Base-by-base conservation (phyloP, 129 eudicot species). In the Pulicaria dysenterica region DNA sequence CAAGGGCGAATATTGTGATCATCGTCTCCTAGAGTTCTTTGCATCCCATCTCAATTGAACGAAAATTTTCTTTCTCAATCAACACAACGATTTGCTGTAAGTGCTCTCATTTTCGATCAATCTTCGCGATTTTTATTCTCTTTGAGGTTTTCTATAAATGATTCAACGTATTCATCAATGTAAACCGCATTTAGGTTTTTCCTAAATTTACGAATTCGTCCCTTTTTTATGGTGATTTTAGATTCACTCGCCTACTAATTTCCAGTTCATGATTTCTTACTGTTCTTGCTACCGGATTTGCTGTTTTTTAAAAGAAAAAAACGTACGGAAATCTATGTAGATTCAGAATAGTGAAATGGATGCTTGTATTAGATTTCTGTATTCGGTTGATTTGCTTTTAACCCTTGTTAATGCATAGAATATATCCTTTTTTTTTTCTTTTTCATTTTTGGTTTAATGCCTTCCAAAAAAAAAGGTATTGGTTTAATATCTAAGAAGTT, bases 1-100 rank as follows among this genome's bases (percentile, higher is more conserved):
- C 40, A 73, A 73, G 50, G 46, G 48, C 58, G 47, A 39, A 48
- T 73, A 61, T 73, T 73, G 70, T 73, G 70, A 73, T 73, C 62
- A 50, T 73, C 78, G 78, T 73, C 66, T 50, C 49, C 8, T 60
- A 46, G 76, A 47, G 59, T 60, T 59, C 48, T 10, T 46, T 64
- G 12, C 59, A 8, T 19, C 17, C 13, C 13, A 7, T 56, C 4
- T 34, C 19, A 72, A 58, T 72, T 58, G 7, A 31, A 19, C 76
- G 4, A 31, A 24, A 13, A n/a, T n/a, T 45, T 17, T 50, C 34
- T 54, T 62, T 73, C 60, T 45, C 17, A 0, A 46, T 58, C 67
- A 60, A 15, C 68, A 3, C 69, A 38, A 34, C 16, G 10, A 34
- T 15, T 43, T 61, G 59, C 58, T 60, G 60, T 59, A 40, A 46